A percentile compares a stretch with the other conserved stretches of the same genome.
phyloP scores from a whole-genome alignment of 371 early-diverging fungal species.

The Capillidium rhysosporum region DNA sequence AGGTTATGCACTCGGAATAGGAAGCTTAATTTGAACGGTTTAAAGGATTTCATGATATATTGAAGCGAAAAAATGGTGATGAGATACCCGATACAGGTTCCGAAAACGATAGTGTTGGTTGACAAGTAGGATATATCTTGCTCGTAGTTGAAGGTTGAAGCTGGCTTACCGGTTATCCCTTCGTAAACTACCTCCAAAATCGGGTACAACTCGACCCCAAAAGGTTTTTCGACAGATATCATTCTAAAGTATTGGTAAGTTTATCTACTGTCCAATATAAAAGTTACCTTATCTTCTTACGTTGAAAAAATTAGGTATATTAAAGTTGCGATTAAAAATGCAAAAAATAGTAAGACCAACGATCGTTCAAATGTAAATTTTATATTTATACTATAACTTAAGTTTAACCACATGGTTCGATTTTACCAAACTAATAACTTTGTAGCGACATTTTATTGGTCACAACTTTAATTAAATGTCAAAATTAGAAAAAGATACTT shows the following conservation, averaged over 20 bases:
- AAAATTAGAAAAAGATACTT: no score
- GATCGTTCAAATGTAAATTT: no score
- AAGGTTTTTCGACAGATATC: constrained; percentile 21
- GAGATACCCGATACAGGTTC: constrained; percentile 28
- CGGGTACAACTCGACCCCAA: constrained; percentile 28
- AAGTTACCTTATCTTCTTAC: no score
- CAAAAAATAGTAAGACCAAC: no score
- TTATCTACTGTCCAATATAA: no score
- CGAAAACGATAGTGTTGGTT: constrained; percentile 28
- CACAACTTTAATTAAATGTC: no score
- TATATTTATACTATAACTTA: no score
- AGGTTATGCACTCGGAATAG: constrained; percentile 56
- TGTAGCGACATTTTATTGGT: no score
- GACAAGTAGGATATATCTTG: constrained; percentile 43
- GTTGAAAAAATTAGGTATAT: no score
- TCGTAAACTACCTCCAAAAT: constrained; percentile 24
- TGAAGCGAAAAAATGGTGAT: constrained; percentile 52
- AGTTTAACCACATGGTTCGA: no score
- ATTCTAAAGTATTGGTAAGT: neutral
- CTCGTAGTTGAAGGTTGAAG: constrained; percentile 27
- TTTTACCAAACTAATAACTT: no score
- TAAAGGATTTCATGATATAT: constrained; percentile 31
- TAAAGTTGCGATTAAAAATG: no score
- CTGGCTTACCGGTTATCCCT: constrained; percentile 19
- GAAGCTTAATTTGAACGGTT: constrained; percentile 37